These are phyloP conservation scores for Stentor coeruleus DNA, from an alignment of 73 alveolate species.

Conservation along the genomic window DNA sequence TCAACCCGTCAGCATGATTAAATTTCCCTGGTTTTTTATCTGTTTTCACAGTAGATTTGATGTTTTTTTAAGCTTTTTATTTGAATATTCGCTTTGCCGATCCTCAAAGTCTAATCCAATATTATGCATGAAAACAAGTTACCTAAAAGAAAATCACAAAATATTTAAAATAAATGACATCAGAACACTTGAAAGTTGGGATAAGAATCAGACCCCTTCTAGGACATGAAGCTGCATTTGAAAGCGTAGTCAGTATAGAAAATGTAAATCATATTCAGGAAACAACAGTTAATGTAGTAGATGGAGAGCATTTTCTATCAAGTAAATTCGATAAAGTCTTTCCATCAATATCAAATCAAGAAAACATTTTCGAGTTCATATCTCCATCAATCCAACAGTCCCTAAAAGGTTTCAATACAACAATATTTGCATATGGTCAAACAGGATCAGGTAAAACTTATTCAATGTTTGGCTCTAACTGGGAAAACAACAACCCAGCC, in stretches of 20 bases:
- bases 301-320: background rate
- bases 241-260: background rate
- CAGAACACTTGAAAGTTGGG: too few species aligned
- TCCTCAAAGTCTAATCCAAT: too few species aligned
- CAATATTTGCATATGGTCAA: slow-evolving; percentile 78
- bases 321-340: slow-evolving; percentile 11
- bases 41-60: too few species aligned
- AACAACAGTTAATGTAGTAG: background rate
- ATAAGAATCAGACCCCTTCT: background rate
- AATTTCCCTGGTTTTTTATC: too few species aligned
- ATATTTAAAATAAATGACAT: too few species aligned
- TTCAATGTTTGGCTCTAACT: slow-evolving; percentile 71
- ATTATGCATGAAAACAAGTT: too few species aligned
- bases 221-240: background rate
- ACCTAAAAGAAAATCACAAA: too few species aligned
- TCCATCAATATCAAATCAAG: background rate
- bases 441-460: slow-evolving; percentile 87
- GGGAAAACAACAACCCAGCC: background rate
- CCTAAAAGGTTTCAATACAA: slow-evolving; percentile 60
- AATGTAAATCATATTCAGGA: background rate
- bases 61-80: too few species aligned
- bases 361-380: background rate
- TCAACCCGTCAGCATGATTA: too few species aligned
- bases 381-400: background rate
- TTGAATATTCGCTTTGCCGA: too few species aligned